Base-by-base conservation (phyloP, 768 basidiomycete genomes). In the Mycena galopus region DNA sequence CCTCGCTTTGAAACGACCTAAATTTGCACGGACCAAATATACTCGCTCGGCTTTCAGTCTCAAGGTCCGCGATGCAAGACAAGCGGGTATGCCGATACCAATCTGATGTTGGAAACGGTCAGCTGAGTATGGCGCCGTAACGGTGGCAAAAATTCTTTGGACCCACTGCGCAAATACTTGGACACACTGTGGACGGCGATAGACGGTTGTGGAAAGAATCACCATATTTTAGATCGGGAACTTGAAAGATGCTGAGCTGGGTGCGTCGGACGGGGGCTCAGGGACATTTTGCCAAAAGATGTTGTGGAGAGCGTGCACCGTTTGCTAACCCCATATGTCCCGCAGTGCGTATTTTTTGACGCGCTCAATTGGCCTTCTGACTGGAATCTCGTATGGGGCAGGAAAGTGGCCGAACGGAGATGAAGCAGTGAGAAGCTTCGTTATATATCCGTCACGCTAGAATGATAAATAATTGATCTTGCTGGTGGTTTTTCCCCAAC, bases 391-490 rank as follows among this genome's bases (percentile, higher is more conserved):
- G 23, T 25, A 67, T 67, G 60, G 29, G 65, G 62, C 9, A n/a
- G n/a, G n/a, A 59, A 35, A 5, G 23, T 33, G 27, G 47, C 59
- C 62, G 32, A 37, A 21, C 51, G 25, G 23, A 23, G 6, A n/a
- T 14, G 14, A 37, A 37, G 8, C 35, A 50, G 19, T 29, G 29
- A 33, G 39, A 33, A 62, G 44, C 50, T 65, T 65, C 70, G 64
- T 71, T 65, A 71, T 66, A 62, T 57, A 62, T 42, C 56, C 23
- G 56, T 30, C 59, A 32, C 58, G 23, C 23, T 21, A 33, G 39
- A 19, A n/a, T 57, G 71, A 72, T 72, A 72, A 47, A 42, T n/a
- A 32, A 67, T 57, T 62, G 65, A 69, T 71, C 44, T 47, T 47
- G 53, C 51, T 25, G 50, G 23, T 3, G 4, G 12, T 65, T 39